Conservation (phyloP, 2,329 filamentous ascomycete species). For the Epichloe brachyelytri region DNA sequence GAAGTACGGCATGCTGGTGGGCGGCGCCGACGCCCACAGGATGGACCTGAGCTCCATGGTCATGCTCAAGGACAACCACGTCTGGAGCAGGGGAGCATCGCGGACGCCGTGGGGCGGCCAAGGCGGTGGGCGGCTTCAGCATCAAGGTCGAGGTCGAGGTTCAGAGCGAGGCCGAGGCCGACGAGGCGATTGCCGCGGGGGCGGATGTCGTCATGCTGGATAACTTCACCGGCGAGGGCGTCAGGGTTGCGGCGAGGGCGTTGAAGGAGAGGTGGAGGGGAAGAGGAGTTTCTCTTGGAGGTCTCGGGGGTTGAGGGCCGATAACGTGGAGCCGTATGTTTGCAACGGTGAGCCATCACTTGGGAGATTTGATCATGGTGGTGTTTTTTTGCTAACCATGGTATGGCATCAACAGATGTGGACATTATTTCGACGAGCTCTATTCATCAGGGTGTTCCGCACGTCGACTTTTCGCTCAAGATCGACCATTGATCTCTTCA, state of each 20-base stretch:
- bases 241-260: constrained; percentile 59
- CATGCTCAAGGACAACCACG: constrained; percentile 98
- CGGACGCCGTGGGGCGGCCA: constrained; percentile 74
- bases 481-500: constrained; percentile 35
- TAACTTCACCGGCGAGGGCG: constrained; percentile 75
- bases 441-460: constrained; percentile 88
- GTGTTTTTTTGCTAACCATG: not conserved
- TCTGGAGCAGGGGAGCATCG: constrained; percentile 83
- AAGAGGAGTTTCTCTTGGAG: constrained; percentile 70
- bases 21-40: constrained; percentile 81
- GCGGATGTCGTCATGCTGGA: constrained; percentile 97
- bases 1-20: constrained; percentile 95
- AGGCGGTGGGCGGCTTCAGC: constrained; percentile 73
- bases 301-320: constrained; percentile 80
- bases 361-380: too few relatives aligned
- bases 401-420: constrained; percentile 43
- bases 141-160: constrained; percentile 96
- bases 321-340: constrained; percentile 76
- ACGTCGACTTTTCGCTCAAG: constrained; percentile 94
- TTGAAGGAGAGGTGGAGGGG: constrained; percentile 69
- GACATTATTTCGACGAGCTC: constrained; percentile 94
- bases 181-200: constrained; percentile 81
- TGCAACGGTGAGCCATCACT: constrained; percentile 42
- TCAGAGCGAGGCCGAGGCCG: constrained; percentile 72
- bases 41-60: constrained; percentile 91